Conservation (phyloP, 306 rosid species). For the Ziziphus jujuba region DNA sequence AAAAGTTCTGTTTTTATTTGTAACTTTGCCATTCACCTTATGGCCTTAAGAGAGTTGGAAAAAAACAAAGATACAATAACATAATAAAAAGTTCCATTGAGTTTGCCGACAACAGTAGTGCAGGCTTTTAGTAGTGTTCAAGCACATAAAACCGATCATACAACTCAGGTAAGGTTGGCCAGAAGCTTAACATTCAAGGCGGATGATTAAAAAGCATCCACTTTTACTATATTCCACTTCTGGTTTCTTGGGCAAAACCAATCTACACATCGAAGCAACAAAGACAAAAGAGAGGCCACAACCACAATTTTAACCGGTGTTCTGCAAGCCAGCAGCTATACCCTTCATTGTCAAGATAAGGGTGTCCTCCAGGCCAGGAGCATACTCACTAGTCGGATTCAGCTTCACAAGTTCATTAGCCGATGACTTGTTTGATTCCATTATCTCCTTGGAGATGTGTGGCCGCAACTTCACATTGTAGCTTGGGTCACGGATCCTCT, state of each 20-base stretch:
- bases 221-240: constrained; percentile 28
- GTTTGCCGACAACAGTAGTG: not conserved
- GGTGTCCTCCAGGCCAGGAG: constrained; percentile 97
- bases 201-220: constrained; percentile 32
- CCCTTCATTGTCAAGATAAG: constrained; percentile 99
- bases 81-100: no score
- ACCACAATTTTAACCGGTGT: constrained; percentile 68
- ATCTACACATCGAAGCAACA: constrained; percentile 15
- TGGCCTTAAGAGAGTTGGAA: no score
- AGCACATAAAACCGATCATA: constrained; percentile 12
- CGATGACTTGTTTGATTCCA: constrained; percentile 48
- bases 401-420: constrained; percentile 79
- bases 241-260: constrained; percentile 28
- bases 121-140: not conserved
- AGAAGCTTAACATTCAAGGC: constrained; percentile 5
- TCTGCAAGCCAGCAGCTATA: constrained; percentile 97
- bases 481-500: constrained; percentile 77
- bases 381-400: constrained; percentile 90
- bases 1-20: no score
- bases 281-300: not conserved
- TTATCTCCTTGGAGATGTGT: constrained; percentile 64
- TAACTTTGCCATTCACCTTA: no score
- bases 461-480: constrained; percentile 53
- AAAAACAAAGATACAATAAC: no score
- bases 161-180: constrained; percentile 20